phyloP scores from a whole-genome alignment of 2,329 filamentous ascomycete genomes.

The Leptographium radiaticola region DNA sequence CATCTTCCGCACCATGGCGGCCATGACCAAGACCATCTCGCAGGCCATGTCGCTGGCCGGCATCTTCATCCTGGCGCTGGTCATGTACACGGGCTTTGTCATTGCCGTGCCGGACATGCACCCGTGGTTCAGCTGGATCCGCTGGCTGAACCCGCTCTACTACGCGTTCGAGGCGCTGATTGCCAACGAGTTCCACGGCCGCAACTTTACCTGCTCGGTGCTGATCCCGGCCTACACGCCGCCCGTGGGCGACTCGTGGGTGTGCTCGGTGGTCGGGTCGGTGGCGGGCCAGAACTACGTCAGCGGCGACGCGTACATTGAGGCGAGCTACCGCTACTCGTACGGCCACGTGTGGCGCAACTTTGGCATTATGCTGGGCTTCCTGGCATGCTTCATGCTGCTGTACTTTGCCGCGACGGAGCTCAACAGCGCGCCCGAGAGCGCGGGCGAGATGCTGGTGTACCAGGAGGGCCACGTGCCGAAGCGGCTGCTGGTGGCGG shows the following conservation, averaged over 20 bases:
- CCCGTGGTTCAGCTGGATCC: slow-evolving; percentile 70
- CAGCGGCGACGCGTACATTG: slow-evolving; percentile 44
- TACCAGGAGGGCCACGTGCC: slow-evolving; percentile 26
- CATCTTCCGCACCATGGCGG: slow-evolving; percentile 70
- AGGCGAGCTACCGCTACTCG: slow-evolving; percentile 41
- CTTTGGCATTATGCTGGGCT: slow-evolving; percentile 44
- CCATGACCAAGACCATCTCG: slow-evolving; percentile 55
- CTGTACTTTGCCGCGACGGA: slow-evolving; percentile 36
- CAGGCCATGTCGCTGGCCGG: slow-evolving; percentile 49
- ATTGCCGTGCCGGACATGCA: slow-evolving; percentile 54
- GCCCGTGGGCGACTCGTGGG: slow-evolving; percentile 24
- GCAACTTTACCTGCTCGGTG: slow-evolving; percentile 40
- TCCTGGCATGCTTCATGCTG: slow-evolving; percentile 43
- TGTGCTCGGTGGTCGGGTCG: slow-evolving; percentile 47
- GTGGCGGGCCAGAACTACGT: slow-evolving; percentile 37
- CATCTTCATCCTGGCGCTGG: slow-evolving; percentile 47
- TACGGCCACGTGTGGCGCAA: slow-evolving; percentile 54
- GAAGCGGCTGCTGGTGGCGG: slow-evolving; percentile 48
- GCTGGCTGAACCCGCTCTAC: slow-evolving; percentile 63
- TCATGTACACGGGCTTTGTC: slow-evolving; percentile 59
- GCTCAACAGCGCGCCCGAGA: slow-evolving; percentile 18
- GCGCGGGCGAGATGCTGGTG: slow-evolving; percentile 2
- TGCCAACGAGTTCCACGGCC: slow-evolving; percentile 66
- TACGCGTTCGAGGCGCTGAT: slow-evolving; percentile 72
- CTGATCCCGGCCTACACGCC: slow-evolving; percentile 25